A percentile compares a stretch with the other conserved stretches of the same genome.
phyloP scores from a whole-genome alignment of 441 rosid genomes.

The Breynia disticha region DNA sequence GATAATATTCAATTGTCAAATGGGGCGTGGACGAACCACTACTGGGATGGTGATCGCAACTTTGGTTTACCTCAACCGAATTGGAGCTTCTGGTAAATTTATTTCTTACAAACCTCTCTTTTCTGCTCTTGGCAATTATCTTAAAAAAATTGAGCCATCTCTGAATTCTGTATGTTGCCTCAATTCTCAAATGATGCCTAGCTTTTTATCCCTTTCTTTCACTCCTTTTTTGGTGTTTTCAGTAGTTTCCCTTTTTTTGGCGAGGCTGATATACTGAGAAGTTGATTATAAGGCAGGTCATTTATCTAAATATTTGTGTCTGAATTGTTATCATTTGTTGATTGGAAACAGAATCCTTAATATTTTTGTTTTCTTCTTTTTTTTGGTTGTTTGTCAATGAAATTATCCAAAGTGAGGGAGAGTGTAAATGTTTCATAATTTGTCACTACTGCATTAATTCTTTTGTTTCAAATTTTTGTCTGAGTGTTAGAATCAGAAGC shows the following conservation, averaged over 20 bases:
- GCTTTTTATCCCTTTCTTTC: background rate
- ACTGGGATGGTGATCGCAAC: conserved; percentile 99
- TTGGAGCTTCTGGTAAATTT: conserved; percentile 76
- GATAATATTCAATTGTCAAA: conserved; percentile 93
- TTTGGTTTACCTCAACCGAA: conserved; percentile 78
- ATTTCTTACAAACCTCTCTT: conserved; percentile 10
- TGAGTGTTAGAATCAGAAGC: too few relatives aligned
- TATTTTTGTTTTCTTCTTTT: background rate
- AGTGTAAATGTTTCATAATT: too few relatives aligned
- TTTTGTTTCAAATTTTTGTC: too few relatives aligned
- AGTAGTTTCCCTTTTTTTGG: background rate
- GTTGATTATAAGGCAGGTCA: background rate
- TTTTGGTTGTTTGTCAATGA: background rate
- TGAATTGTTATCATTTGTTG: conserved; percentile 3
- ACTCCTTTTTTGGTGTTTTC: background rate
- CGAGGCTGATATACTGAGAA: background rate
- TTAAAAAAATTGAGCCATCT: background rate
- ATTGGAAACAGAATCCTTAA: background rate
- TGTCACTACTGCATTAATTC: too few relatives aligned
- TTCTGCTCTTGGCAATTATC: conserved; percentile 2
- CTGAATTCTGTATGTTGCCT: conserved; percentile 2
- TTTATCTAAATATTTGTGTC: background rate
- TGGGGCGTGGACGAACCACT: conserved; percentile 99
- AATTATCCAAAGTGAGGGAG: background rate
- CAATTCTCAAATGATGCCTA: background rate